Base-by-base conservation (phyloP, 2,329 filamentous ascomycete species). In the Xylariales sp. region DNA sequence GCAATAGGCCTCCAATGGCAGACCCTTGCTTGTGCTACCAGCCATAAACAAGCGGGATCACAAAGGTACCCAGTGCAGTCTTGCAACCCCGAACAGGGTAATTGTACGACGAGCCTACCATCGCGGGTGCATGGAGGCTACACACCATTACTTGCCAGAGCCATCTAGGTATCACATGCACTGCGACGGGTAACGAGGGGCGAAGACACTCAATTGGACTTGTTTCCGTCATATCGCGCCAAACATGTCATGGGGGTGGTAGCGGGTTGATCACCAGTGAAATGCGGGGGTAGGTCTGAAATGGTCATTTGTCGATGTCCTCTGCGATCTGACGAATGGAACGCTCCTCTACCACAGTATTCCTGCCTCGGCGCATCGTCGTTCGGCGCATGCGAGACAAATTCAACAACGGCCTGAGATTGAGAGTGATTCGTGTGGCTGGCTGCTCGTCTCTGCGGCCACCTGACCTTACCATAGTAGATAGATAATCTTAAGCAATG, bases 151-250 rank as follows among this genome's bases (percentile, higher is more conserved):
- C 9, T 16, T n/a, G n/a, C n/a, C n/a, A n/a, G n/a, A n/a, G n/a
- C 29, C 29, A 32, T 9, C 15, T 14, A 7, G 29, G 29, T 39
- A 50, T 50, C 45, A 48, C 47, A 51, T 51, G 47, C 36, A 25
- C 24, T 22, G 21, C 32, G 19, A 33, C 15, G 31, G 42, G 28
- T 27, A 34, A 22, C 37, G n/a, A 35, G 42, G 38, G 28, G 28
- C 35, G 42, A 38, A 46, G 33, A 37, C 31, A 48, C 40, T 31
- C 43, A 47, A 49, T 48, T 51, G 45, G 47, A 41, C 38, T 42
- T 32, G 35, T 24, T 37, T 19, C 28, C 43, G 29, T 47, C 20
- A 34, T 45, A 38, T 42, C 44, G 38, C 42, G 45, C 43, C 35
- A 44, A 27, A n/a, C 24, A 8, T 8, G 8, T 27, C 24, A n/a